Conservation (phyloP, 75 land plant genomes). For the Selaginella tamariscina region DNA sequence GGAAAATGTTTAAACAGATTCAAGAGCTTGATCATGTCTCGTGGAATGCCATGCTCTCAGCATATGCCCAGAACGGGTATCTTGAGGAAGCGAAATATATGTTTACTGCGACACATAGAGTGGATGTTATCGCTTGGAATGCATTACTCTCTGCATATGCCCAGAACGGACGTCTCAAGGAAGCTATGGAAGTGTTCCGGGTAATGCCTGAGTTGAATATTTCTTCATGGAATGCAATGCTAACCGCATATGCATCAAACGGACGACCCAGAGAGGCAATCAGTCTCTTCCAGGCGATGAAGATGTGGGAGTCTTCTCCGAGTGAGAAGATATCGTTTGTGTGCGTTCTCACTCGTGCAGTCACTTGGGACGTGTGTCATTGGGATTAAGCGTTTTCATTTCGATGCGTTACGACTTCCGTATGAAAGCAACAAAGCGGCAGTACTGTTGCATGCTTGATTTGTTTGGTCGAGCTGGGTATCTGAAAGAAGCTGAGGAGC, state of each 20-base stretch:
- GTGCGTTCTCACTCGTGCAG: not conserved
- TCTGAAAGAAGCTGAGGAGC: not conserved
- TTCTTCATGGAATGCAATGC: not conserved
- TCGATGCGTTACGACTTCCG: not conserved
- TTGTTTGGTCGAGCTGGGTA: not conserved
- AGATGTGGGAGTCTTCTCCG: not conserved
- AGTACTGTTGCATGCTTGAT: not conserved
- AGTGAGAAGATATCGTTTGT: not conserved
- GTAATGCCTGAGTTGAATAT: not conserved
- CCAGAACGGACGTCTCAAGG: not conserved
- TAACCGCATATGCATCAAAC: not conserved
- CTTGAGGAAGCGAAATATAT: not conserved
- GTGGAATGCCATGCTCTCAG: not conserved
- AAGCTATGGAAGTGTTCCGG: not conserved
- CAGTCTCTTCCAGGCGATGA: not conserved
- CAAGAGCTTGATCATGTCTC: not conserved
- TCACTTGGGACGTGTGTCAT: not conserved
- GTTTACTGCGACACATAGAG: not conserved
- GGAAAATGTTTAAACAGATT: not conserved
- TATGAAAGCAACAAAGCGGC: not conserved
- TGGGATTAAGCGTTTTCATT: not conserved
- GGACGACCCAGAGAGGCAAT: not conserved
- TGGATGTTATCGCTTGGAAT: not conserved
- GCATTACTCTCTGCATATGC: not conserved
- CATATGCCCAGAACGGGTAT: not conserved